These are phyloP conservation scores for Crotalaria pallida DNA, from an alignment of 306 rosid species.

Conservation along the genomic window DNA sequence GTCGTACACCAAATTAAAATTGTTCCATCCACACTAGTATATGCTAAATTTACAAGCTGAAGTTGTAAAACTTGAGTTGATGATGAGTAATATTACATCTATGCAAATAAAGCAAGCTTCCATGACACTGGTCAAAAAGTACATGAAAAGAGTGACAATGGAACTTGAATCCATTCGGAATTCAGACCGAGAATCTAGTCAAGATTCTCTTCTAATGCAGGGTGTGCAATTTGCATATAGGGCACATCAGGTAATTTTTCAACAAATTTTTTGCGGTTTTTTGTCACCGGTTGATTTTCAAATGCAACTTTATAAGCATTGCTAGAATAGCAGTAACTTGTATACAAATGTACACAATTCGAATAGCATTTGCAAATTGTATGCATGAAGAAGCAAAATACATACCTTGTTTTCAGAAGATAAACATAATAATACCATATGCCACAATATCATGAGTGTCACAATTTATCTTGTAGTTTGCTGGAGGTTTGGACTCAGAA, in stretches of 20 bases:
- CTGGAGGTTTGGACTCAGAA: constrained; percentile 92
- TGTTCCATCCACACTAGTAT: neutral
- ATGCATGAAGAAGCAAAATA: neutral
- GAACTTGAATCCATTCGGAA: constrained; percentile 63
- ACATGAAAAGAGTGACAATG: constrained; percentile 77
- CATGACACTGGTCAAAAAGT: constrained; percentile 71
- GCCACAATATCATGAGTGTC: neutral
- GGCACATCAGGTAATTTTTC: constrained; percentile 69
- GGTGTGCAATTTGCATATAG: constrained; percentile 83
- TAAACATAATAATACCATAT: neutral
- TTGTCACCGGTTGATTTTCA: too few species aligned
- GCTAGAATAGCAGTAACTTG: neutral
- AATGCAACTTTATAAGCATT: too few species aligned
- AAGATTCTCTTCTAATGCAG: constrained; percentile 87
- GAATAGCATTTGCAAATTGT: neutral
- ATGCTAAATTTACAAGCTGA: neutral
- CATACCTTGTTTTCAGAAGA: neutral
- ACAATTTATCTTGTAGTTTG: constrained; percentile 55
- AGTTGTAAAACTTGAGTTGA: constrained; percentile 17
- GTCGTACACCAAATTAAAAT: too few species aligned
- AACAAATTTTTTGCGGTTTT: neutral
- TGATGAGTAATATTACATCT: neutral
- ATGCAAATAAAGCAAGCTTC: constrained; percentile 79
- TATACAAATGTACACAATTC: neutral
- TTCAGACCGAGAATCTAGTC: constrained; percentile 69